Evolutionary conservation across 176 grass and related monocot species (phyloP).

Genomic region (Raddia distichophylla): DNA sequence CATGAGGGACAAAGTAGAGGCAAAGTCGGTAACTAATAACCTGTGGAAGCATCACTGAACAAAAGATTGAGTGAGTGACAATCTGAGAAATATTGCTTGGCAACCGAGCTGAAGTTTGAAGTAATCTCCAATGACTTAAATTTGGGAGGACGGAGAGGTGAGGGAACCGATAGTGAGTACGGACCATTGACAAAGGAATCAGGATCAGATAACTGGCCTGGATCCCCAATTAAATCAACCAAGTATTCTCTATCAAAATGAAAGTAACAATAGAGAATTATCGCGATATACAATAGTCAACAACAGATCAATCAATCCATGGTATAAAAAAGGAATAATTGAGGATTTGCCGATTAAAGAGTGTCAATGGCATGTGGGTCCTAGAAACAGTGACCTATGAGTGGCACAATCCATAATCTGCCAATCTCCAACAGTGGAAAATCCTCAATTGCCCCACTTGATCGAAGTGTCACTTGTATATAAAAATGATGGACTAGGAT

Average conservation of each 20-base stretch:
- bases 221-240: constrained; percentile 83
- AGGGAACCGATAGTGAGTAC: constrained; percentile 68
- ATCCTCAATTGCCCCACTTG: too few relatives aligned
- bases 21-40: constrained; percentile 21
- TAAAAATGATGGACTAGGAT: too few relatives aligned
- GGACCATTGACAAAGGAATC: constrained; percentile 93
- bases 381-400: too few relatives aligned
- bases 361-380: too few relatives aligned
- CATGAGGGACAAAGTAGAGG: constrained; percentile 5
- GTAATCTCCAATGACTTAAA: constrained; percentile 70
- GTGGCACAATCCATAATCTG: too few relatives aligned
- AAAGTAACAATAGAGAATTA: constrained; percentile 35
- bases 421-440: too few relatives aligned
- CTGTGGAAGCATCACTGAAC: constrained; percentile 77
- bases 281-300: constrained; percentile 12
- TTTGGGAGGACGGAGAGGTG: constrained; percentile 88
- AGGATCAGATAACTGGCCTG: constrained; percentile 80
- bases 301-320: not conserved
- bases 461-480: too few relatives aligned
- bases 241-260: constrained; percentile 78
- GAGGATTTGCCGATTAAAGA: too few relatives aligned
- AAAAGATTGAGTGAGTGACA: constrained; percentile 91
- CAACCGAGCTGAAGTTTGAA: constrained; percentile 76
- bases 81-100: constrained; percentile 92
- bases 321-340: too few relatives aligned